Evolutionary conservation across 176 grass and related monocot genomes (phyloP).

Genomic region (maize (Zea mays)): Zm-B73-REFERENCE-NAM-5.0 NC_050098.1:185641001-185641500

Average conservation of each 20-base stretch:
- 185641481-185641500: neutral
- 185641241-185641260: neutral
- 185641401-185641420: neutral
- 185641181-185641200: neutral
- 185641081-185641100: neutral
- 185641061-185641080: neutral
- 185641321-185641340: constrained; percentile 1
- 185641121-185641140: neutral
- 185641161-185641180: constrained; percentile 15
- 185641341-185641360: neutral
- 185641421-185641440: neutral
- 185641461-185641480: neutral
- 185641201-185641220: constrained; percentile 32
- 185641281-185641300: constrained; percentile 17
- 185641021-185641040: constrained; percentile 6
- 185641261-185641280: constrained; percentile 10
- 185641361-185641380: neutral
- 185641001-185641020: constrained; percentile 2
- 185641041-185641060: neutral
- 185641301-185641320: neutral
- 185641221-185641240: neutral
- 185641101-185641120: neutral
- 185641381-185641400: neutral
- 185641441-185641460: constrained; percentile 4
- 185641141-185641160: constrained; percentile 26